phyloP scores from a whole-genome alignment of 176 grass and related monocot genomes.

The Typha latifolia region DNA sequence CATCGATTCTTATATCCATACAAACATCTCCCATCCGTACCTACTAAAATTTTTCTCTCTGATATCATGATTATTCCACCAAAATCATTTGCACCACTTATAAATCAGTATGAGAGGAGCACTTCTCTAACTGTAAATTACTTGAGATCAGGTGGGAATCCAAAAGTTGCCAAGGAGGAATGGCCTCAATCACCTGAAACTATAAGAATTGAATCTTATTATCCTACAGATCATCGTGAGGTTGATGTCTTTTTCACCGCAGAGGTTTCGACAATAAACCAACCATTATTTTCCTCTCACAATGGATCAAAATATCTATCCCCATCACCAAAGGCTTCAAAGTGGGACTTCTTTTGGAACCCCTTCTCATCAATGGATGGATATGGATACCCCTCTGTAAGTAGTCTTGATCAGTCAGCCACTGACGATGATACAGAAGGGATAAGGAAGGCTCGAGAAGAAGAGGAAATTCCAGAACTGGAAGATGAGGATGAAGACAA shows the following conservation, averaged over 20 bases:
- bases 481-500: constrained; percentile 8
- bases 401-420: constrained; percentile 2
- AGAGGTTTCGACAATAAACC: constrained; percentile 5
- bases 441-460: constrained; percentile 18
- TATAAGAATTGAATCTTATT: constrained; percentile 23
- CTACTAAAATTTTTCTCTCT: constrained; percentile 24
- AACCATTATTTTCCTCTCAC: constrained; percentile 23
- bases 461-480: constrained; percentile 18
- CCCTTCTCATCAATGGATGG: constrained; percentile 40
- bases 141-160: constrained; percentile 22
- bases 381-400: constrained; percentile 21
- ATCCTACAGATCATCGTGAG: constrained; percentile 12
- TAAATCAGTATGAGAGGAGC: constrained; percentile 3
- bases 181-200: constrained; percentile 36
- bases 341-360: constrained; percentile 41
- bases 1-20: constrained; percentile 35
- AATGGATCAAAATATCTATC: not conserved
- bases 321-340: constrained; percentile 8
- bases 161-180: constrained; percentile 35
- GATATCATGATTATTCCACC: not conserved
- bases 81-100: not conserved
- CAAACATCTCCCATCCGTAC: constrained; percentile 26
- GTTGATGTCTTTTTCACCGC: constrained; percentile 10
- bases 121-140: constrained; percentile 18
- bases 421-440: constrained; percentile 13